Percentiles rank a stretch among this genome's conserved stretches.
These are phyloP conservation scores for Tricholoma sp. DNA, from an alignment of 768 basidiomycete species.

Conservation along the genomic window DNA sequence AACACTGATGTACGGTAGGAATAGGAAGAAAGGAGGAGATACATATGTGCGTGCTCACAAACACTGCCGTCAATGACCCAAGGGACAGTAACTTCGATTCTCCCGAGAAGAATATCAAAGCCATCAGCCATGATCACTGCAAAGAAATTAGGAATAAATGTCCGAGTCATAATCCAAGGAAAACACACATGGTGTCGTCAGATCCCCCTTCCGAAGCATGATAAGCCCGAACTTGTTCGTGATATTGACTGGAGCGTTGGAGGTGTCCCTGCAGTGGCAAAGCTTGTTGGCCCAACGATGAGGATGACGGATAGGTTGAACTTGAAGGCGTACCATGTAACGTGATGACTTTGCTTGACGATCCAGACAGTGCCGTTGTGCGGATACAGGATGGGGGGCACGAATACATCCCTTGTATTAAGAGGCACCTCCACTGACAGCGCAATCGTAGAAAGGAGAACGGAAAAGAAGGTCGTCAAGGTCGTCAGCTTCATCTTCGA, in stretches of 20 bases:
- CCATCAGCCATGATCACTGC: slow-evolving; percentile 17
- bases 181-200: slow-evolving; percentile 20
- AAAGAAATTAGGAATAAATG: not conserved
- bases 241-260: slow-evolving; percentile 28
- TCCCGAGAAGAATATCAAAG: slow-evolving; percentile 22
- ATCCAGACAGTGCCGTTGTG: slow-evolving; percentile 28
- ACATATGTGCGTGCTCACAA: slow-evolving; percentile 15
- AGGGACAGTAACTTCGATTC: slow-evolving; percentile 22
- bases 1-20: slow-evolving; percentile 30
- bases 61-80: slow-evolving; percentile 18
- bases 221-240: slow-evolving; percentile 33
- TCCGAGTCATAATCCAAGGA: not conserved
- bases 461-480: not conserved
- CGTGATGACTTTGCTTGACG: slow-evolving; percentile 29
- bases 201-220: slow-evolving; percentile 24
- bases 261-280: slow-evolving; percentile 27
- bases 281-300: not conserved
- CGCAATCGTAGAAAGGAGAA: not conserved
- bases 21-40: not conserved
- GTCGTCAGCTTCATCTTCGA: not conserved
- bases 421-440: slow-evolving; percentile 4
- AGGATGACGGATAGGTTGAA: slow-evolving; percentile 11
- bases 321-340: slow-evolving; percentile 41
- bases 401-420: slow-evolving; percentile 34
- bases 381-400: slow-evolving; percentile 30